phyloP scores from a whole-genome alignment of 2,329 filamentous ascomycete genomes.

The Didymella lethalis region DNA sequence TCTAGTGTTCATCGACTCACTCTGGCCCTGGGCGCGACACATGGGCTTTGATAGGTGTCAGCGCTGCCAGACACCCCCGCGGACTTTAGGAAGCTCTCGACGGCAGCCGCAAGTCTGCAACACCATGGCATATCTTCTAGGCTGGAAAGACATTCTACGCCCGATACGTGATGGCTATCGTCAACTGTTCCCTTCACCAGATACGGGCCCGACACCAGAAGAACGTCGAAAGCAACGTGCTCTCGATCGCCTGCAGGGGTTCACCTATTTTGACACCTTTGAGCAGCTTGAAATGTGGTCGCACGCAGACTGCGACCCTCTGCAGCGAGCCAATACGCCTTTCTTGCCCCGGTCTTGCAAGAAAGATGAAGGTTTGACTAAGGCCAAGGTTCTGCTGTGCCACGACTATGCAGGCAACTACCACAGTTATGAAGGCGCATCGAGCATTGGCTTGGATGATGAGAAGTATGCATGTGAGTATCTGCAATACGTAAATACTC shows the following conservation, averaged over 20 bases:
- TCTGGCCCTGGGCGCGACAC: not conserved
- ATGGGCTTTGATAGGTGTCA: not conserved
- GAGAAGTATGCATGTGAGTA: constrained; percentile 55
- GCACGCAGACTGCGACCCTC: constrained; percentile 39
- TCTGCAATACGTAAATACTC: constrained; percentile 54
- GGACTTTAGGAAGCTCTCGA: not conserved
- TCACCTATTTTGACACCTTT: constrained; percentile 54
- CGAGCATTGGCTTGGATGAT: constrained; percentile 38
- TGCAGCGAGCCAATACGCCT: constrained; percentile 52
- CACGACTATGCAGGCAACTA: constrained; percentile 55
- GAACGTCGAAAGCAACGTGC: constrained; percentile 41
- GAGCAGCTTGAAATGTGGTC: constrained; percentile 50
- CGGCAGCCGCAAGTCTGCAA: not conserved
- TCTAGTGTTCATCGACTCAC: not conserved
- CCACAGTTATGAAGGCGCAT: constrained; percentile 53
- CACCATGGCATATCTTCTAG: constrained; percentile 35
- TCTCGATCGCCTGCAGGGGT: constrained; percentile 48
- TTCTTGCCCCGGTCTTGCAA: constrained; percentile 34
- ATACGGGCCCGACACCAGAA: constrained; percentile 47
- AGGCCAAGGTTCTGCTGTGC: constrained; percentile 46
- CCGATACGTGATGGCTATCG: constrained; percentile 52
- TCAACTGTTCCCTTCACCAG: constrained; percentile 46
- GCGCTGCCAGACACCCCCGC: not conserved
- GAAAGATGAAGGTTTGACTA: constrained; percentile 6
- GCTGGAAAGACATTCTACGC: constrained; percentile 52